These are phyloP conservation scores for Phaffia australis DNA, from an alignment of 768 basidiomycete genomes.

Conservation along the genomic window DNA sequence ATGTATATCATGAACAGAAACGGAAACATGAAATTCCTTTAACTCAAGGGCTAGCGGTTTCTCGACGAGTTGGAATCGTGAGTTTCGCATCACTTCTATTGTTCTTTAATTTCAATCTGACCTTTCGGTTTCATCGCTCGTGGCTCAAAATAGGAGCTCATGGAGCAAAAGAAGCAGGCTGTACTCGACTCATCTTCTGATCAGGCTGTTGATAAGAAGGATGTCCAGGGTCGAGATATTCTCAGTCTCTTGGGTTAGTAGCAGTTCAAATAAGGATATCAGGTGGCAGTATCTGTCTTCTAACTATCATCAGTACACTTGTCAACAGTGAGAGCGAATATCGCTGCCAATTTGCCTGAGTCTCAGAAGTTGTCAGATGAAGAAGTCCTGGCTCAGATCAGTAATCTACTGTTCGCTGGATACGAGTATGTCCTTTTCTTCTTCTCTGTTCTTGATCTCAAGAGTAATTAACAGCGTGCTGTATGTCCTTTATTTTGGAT, in stretches of 20 bases:
- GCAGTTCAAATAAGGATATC: not conserved
- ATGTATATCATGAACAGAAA: slow-evolving; percentile 5
- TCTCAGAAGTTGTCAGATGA: slow-evolving; percentile 51
- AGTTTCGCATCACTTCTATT: too few relatives aligned
- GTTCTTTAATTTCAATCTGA: not conserved
- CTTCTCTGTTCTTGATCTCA: not conserved
- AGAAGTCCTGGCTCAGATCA: slow-evolving; percentile 50
- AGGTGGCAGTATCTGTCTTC: not conserved
- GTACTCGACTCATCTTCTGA: slow-evolving; percentile 6
- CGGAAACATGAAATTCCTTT: not conserved
- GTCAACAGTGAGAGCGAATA: slow-evolving; percentile 48
- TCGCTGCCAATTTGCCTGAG: slow-evolving; percentile 51
- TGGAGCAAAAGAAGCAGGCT: slow-evolving; percentile 37
- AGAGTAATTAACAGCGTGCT: not conserved
- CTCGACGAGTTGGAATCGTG: too few relatives aligned
- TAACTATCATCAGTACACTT: not conserved
- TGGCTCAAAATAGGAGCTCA: slow-evolving; percentile 13
- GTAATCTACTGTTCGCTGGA: slow-evolving; percentile 6
- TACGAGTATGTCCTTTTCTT: not conserved
- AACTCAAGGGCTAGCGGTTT: too few relatives aligned
- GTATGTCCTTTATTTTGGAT: not conserved
- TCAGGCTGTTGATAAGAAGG: slow-evolving; percentile 19
- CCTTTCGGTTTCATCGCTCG: not conserved
- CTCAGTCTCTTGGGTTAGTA: slow-evolving; percentile 14
- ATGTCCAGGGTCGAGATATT: slow-evolving; percentile 15